A percentile compares a stretch with the other conserved stretches of the same genome.
These are phyloP conservation scores for Fragaria iinumae DNA, from an alignment of 306 rosid species.

Conservation along the genomic window DNA sequence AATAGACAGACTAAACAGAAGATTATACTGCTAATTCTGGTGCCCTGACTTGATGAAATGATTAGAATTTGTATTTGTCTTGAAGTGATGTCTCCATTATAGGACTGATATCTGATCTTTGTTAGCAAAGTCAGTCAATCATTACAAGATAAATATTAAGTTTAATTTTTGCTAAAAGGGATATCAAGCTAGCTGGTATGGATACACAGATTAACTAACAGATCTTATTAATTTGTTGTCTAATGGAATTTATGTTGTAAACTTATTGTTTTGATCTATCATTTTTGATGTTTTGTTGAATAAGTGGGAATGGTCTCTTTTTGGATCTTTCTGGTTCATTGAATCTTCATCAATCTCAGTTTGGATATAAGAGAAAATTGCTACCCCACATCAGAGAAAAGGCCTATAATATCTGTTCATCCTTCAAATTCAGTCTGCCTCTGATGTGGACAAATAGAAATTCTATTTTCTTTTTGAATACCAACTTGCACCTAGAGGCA, in stretches of 20 bases:
- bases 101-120: not conserved
- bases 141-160: not conserved
- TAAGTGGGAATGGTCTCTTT: not conserved
- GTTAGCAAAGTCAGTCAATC: not conserved
- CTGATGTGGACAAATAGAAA: not conserved
- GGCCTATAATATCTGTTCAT: not conserved
- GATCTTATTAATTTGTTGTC: not conserved
- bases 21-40: not conserved
- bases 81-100: not conserved
- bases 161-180: not conserved
- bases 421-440: not conserved
- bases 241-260: not conserved
- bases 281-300: not conserved
- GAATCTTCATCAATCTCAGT: not conserved
- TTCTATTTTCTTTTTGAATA: not conserved
- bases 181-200: not conserved
- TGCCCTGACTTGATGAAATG: not conserved
- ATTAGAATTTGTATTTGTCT: not conserved
- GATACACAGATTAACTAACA: not conserved
- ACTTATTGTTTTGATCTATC: not conserved
- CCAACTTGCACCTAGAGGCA: conserved; percentile 1
- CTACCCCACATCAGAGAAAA: not conserved
- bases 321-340: not conserved
- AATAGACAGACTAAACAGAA: not conserved
- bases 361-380: not conserved